Base-by-base conservation (phyloP, 108 stramenopile species). In the Cylindrotheca closterium region DNA sequence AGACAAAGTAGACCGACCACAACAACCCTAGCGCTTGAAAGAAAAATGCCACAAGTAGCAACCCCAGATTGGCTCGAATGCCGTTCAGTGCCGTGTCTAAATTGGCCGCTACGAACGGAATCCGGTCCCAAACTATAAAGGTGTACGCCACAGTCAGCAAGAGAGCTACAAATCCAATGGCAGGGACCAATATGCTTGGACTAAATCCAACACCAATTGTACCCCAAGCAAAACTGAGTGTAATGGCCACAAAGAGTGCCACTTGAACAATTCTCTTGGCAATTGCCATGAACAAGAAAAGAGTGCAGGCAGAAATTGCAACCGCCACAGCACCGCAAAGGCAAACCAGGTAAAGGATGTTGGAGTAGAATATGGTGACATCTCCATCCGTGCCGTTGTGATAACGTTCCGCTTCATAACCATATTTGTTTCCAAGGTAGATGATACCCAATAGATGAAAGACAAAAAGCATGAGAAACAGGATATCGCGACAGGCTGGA, bases 141-240 rank as follows among this genome's bases (percentile, higher is more conserved):
- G 84, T 74, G 63, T 90, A 93, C 8, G 85, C 86, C 22, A 87
- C 81, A 24, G 71, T 78, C 7, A 95, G 55, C 50, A 82, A 81
- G 50, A 91, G 49, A 17, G 86, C 88, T 55, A 95, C 74, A 56
- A 93, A 77, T 17, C 92, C 92, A 15, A 83, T 87, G 30, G 87
- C 78, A 18, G 92, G 92, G 24, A 93, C 89, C 55, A 90, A 83
- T 30, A 78, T 88, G 28, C 73, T 82, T 29, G 92, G 92, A 70
- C 79, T 85, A 0, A 93, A 77, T 21, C 87, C 88, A 51, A 90
- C 87, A 4, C 92, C 92, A 56, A 93, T 82, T 8, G 89, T 93
- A 15, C 89, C 88, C 88, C 88, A 93, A 24, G 81, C 83, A 53
- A 93, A 90, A 30, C 83, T 84, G 15, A 93, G 68, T 10, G 81